phyloP scores from a whole-genome alignment of 208 protist genomes.

The Acanthamoeba culbertsoni region DNA sequence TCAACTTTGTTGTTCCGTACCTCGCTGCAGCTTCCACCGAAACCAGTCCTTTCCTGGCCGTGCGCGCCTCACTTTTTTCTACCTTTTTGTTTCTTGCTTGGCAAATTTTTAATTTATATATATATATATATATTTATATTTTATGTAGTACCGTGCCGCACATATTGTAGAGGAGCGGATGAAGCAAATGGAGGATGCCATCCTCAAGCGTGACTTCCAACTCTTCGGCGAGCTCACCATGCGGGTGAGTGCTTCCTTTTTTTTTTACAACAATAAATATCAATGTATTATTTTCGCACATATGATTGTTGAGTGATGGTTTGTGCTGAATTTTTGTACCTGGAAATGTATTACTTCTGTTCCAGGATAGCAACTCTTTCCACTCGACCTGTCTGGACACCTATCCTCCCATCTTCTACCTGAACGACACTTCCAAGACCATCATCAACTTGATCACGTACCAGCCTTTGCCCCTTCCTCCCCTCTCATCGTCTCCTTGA shows the following conservation, averaged over 20 bases:
- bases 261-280: background rate
- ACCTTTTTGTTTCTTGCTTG: background rate
- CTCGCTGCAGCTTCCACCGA: background rate
- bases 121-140: background rate
- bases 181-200: conserved; percentile 90
- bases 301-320: too few species aligned
- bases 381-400: conserved; percentile 97
- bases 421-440: conserved; percentile 95
- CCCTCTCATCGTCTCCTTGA: background rate
- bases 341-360: too few species aligned
- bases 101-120: background rate
- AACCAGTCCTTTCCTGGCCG: conserved; percentile 84
- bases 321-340: too few species aligned
- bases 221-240: conserved; percentile 91
- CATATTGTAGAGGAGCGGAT: conserved; percentile 91
- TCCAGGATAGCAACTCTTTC: conserved; percentile 97
- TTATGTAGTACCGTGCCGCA: conserved; percentile 63
- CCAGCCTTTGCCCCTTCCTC: background rate
- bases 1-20: background rate
- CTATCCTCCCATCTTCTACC: conserved; percentile 97
- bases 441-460: conserved; percentile 93
- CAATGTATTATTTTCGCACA: background rate
- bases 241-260: conserved; percentile 51
- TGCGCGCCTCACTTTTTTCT: conserved; percentile 79
- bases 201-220: conserved; percentile 92